Evolutionary conservation across 192 early-diverging fungal species (phyloP).

Genomic region (Rhizoclosmatium sp.): DNA sequence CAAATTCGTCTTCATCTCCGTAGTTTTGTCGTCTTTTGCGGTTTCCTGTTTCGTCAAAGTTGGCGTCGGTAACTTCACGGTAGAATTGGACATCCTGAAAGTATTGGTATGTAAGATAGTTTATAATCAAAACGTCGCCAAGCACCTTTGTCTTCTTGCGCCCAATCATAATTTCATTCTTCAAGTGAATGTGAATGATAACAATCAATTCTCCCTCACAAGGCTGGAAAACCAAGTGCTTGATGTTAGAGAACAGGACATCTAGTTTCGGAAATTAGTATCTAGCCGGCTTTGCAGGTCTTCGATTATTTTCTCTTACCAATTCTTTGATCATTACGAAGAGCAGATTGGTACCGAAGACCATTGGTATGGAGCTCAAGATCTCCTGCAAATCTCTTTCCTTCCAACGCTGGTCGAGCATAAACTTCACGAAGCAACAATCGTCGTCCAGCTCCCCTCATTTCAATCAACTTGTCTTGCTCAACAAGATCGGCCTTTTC

Average conservation of each 20-base stretch:
- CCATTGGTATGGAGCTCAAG: constrained; percentile 97
- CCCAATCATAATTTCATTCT: constrained; percentile 96
- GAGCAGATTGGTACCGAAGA: constrained; percentile 88
- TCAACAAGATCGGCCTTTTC: constrained; percentile 95
- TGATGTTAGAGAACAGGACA: constrained; percentile 96
- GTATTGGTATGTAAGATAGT: neutral
- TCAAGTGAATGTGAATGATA: constrained; percentile 93
- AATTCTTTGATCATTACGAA: constrained; percentile 80
- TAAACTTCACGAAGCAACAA: constrained; percentile 87
- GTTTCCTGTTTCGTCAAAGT: constrained; percentile 98
- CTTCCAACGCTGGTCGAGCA: constrained; percentile 87
- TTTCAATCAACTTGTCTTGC: constrained; percentile 87
- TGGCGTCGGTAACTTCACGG: constrained; percentile 92
- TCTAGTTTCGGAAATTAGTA: constrained; percentile 55
- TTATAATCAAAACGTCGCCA: neutral
- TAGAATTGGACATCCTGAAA: constrained; percentile 96
- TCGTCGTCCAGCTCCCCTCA: constrained; percentile 69
- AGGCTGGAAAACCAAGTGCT: constrained; percentile 98
- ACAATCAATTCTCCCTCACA: constrained; percentile 97
- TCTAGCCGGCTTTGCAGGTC: neutral
- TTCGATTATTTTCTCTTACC: constrained; percentile 47
- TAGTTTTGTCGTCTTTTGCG: constrained; percentile 84
- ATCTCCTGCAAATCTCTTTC: constrained; percentile 91
- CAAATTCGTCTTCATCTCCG: constrained; percentile 98
- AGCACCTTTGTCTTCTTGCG: constrained; percentile 94